A percentile compares a stretch with the other conserved stretches of the same genome.
phyloP scores from a whole-genome alignment of 805 yeast species.

The Tetrapisispora phaffii region DNA sequence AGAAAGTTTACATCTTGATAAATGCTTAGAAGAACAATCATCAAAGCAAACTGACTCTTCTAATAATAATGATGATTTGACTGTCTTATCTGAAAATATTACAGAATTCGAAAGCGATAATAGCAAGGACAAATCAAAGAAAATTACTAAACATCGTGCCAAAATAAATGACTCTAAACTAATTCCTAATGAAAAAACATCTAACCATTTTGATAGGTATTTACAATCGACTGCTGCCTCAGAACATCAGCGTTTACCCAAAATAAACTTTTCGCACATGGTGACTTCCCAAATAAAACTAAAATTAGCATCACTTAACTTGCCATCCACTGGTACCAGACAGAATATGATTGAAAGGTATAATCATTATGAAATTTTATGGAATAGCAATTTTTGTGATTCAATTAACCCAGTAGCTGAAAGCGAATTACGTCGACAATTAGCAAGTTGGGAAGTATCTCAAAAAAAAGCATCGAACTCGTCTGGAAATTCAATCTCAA shows the following conservation, averaged over 20 bases:
- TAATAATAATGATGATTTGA: background rate
- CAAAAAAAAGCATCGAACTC: constrained; percentile 13
- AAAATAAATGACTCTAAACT: background rate
- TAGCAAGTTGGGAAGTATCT: constrained; percentile 58
- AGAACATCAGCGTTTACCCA: constrained; percentile 40
- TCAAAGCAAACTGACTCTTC: background rate
- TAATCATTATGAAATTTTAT: constrained; percentile 63
- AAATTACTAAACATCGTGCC: background rate
- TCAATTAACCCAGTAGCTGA: constrained; percentile 54
- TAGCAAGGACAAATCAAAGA: background rate
- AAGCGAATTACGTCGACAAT: constrained; percentile 42
- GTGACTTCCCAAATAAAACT: constrained; percentile 51
- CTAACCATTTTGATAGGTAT: constrained; percentile 16
- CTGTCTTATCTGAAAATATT: background rate
- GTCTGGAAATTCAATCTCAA: constrained; percentile 16
- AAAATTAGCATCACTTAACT: constrained; percentile 42
- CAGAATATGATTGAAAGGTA: constrained; percentile 58
- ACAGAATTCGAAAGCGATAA: background rate
- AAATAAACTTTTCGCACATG: constrained; percentile 53
- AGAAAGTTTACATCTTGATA: constrained; percentile 53
- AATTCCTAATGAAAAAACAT: background rate
- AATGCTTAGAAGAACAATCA: constrained; percentile 36
- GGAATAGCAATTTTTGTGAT: constrained; percentile 70
- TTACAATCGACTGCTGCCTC: constrained; percentile 32
- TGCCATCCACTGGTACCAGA: constrained; percentile 57